Base-by-base conservation (phyloP, 192 early-diverging fungal species). In the Entomortierella parvispora region DNA sequence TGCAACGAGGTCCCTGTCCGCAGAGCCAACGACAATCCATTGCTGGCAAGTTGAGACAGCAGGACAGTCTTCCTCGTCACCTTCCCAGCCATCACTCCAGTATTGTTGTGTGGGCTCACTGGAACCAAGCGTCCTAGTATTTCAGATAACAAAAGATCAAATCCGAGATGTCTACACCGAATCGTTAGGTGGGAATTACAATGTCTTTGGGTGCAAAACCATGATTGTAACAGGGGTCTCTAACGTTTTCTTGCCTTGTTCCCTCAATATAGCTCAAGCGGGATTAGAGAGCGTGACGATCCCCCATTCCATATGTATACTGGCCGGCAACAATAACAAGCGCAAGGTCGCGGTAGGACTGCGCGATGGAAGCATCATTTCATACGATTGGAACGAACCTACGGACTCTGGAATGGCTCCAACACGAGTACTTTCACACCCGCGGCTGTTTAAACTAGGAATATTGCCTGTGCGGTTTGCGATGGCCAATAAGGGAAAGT, bases 21-120 rank as follows among this genome's bases (percentile, higher is more conserved):
- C 74, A 29, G 74, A 77, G n/a, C 57, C 66, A 8, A 77, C 74
- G 2, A 59, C 74, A 0, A 61, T 77, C 23, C 42, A 68, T 46
- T 77, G 74, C 33, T 77, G 74, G 74, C 25, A 31, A 3, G 17
- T 34, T 2, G 46, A 71, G 1, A 23, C 22, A 18, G 34, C 4
- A 5, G 33, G 6, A 10, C 17, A 7, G n/a, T n/a, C n/a, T n/a
- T n/a, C n/a, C n/a, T n/a, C n/a, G n/a, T n/a, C n/a, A n/a, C n/a
- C n/a, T n/a, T n/a, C n/a, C n/a, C n/a, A 14, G 14, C 25, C n/a
- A 32, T 7, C 23, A n/a, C 44, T 25, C 14, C 22, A 44, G 29
- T 63, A 44, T 6, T 77, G 65, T 28, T 62, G 52, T 49, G 60
- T 77, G 7, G 74, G 74, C 0, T 68, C 74, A 14, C 28, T 77